Percentiles rank a stretch among this genome's conserved stretches.
These are phyloP conservation scores for Trametes maxima DNA, from an alignment of 768 basidiomycete species.

Conservation along the genomic window DNA sequence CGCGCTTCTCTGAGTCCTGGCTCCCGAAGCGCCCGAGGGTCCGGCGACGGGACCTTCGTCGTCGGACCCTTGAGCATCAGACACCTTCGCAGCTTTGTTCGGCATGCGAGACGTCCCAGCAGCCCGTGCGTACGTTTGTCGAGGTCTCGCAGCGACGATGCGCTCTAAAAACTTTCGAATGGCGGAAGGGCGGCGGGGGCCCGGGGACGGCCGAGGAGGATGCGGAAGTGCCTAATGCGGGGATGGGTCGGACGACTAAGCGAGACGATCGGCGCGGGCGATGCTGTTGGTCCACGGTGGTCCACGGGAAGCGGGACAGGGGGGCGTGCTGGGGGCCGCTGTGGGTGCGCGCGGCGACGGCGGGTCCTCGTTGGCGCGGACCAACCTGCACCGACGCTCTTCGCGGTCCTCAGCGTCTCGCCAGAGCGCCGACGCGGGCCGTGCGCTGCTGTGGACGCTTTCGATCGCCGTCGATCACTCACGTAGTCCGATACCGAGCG, in stretches of 20 bases:
- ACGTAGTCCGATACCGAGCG: too few species aligned
- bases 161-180: too few species aligned
- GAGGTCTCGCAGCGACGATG: too few species aligned
- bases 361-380: background rate
- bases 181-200: too few species aligned
- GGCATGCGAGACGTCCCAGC: background rate
- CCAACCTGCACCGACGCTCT: background rate
- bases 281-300: constrained; percentile 13
- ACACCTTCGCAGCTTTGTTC: background rate
- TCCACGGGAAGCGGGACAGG: background rate
- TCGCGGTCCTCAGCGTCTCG: too few species aligned
- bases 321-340: background rate
- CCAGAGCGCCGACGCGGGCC: too few species aligned
- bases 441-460: too few species aligned
- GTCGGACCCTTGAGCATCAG: background rate
- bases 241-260: background rate
- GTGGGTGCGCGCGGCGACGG: background rate
- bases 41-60: constrained; percentile 1
- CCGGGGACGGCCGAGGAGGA: background rate
- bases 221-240: too few species aligned
- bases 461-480: too few species aligned
- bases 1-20: constrained; percentile 14
- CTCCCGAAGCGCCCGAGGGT: background rate
- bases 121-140: too few species aligned
- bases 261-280: background rate